Conservation (phyloP, 768 basidiomycete genomes). For the Rubroboletus pulcherrimus region DNA sequence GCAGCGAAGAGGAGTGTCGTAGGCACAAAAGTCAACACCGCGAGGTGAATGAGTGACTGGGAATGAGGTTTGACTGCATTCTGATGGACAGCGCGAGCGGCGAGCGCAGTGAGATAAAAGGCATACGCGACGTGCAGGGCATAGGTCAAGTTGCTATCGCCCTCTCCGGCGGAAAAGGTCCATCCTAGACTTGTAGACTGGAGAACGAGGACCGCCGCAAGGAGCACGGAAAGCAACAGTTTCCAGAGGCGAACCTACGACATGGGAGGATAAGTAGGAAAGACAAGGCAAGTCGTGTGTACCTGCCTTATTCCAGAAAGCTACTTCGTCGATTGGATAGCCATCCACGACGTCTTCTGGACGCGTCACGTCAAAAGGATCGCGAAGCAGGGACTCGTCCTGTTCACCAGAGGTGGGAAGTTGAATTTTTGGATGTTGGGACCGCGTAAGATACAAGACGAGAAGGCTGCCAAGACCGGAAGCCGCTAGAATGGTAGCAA, state of each 20-base stretch:
- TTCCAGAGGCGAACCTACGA: conserved; percentile 60
- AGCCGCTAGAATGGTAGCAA: conserved; percentile 45
- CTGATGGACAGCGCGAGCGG: conserved; percentile 47
- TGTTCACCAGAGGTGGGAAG: conserved; percentile 36
- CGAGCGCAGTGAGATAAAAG: conserved; percentile 55
- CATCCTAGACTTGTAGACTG: conserved; percentile 57
- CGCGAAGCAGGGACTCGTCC: conserved; percentile 30
- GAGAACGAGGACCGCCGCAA: conserved; percentile 45
- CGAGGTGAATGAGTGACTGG: conserved; percentile 58
- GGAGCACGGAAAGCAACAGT: conserved; percentile 42
- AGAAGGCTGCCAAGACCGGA: conserved; percentile 44
- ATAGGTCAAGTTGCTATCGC: conserved; percentile 34
- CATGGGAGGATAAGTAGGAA: conserved; percentile 1
- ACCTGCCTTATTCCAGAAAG: conserved; percentile 58
- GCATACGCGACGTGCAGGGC: conserved; percentile 51
- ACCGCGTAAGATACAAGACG: conserved; percentile 38
- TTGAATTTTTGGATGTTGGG: conserved; percentile 48
- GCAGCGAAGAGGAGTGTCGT: conserved; percentile 41
- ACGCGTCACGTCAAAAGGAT: conserved; percentile 71
- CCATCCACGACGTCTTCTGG: conserved; percentile 69
- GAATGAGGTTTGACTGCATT: conserved; percentile 40
- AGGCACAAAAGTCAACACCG: conserved; percentile 49
- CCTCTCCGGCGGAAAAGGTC: conserved; percentile 28
- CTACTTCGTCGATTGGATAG: conserved; percentile 55
- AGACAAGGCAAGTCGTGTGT: not conserved